Evolutionary conservation across 495 filamentous ascomycete genomes (phyloP).

Genomic region (Xylaria scruposa): DNA sequence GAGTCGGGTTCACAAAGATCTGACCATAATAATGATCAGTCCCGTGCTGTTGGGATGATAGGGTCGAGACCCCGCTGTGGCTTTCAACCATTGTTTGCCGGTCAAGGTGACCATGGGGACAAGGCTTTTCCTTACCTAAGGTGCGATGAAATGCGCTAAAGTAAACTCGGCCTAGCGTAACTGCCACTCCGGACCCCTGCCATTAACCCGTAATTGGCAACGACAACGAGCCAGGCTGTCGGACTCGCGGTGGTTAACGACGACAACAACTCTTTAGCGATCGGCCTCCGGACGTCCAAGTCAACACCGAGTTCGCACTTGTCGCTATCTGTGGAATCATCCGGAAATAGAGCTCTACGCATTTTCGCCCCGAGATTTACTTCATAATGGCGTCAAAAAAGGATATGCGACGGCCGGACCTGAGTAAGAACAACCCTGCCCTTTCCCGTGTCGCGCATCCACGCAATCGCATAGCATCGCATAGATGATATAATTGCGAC

Average conservation of each 20-base stretch:
- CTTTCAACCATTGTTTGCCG: background rate
- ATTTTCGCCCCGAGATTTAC: slow-evolving; percentile 4
- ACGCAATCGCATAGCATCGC: slow-evolving; percentile 27
- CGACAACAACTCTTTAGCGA: slow-evolving; percentile 10
- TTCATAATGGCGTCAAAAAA: slow-evolving; percentile 74
- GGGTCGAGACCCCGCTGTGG: background rate
- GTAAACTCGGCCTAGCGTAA: background rate
- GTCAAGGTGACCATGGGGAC: background rate
- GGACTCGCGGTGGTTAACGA: background rate
- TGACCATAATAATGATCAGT: slow-evolving; percentile 2
- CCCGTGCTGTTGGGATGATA: slow-evolving; percentile 21
- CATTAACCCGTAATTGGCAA: background rate
- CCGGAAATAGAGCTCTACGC: background rate
- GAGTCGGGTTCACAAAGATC: background rate
- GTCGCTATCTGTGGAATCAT: background rate
- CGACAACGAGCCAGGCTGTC: slow-evolving; percentile 7
- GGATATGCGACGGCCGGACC: slow-evolving; percentile 84
- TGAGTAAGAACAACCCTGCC: slow-evolving; percentile 62
- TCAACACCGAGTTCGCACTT: background rate
- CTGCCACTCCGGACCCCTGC: slow-evolving; percentile 4
- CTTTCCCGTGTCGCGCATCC: slow-evolving; percentile 4
- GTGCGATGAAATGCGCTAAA: background rate
- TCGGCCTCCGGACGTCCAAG: background rate
- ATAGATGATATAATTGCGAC: background rate
- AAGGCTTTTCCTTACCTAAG: background rate